A percentile compares a stretch with the other conserved stretches of the same genome.
Evolutionary conservation across 768 basidiomycete species (phyloP).

Genomic region (Pulveroboletus ravenelii): DNA sequence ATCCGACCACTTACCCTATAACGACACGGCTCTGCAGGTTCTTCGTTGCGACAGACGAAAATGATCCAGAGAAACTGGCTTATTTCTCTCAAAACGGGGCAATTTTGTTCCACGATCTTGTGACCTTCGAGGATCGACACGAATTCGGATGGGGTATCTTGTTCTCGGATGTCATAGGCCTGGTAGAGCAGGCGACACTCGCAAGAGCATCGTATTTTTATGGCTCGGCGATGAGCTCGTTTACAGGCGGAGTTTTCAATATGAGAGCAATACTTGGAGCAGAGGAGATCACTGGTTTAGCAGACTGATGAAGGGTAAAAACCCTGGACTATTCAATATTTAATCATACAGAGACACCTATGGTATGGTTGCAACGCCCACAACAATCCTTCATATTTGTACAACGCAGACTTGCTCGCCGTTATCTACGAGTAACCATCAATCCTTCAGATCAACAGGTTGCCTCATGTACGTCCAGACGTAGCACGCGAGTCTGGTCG

Average conservation of each 20-base stretch:
- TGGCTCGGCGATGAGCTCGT: constrained; percentile 35
- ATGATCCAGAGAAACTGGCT: constrained; percentile 25
- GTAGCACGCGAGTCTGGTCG: constrained; percentile 27
- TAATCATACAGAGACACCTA: background rate
- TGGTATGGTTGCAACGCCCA: constrained; percentile 2
- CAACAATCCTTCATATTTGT: constrained; percentile 6
- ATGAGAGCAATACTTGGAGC: constrained; percentile 34
- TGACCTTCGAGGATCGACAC: constrained; percentile 37
- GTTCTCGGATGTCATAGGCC: constrained; percentile 36
- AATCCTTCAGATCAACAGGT: background rate
- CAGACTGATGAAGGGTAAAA: constrained; percentile 27
- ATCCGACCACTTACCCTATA: background rate
- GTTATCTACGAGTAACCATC: background rate
- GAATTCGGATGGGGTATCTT: constrained; percentile 38
- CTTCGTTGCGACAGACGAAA: constrained; percentile 37
- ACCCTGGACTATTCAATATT: background rate
- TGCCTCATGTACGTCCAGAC: constrained; percentile 18
- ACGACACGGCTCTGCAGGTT: constrained; percentile 15
- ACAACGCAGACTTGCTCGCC: constrained; percentile 6
- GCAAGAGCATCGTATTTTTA: constrained; percentile 35
- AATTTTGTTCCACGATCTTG: constrained; percentile 35
- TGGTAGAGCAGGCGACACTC: constrained; percentile 39
- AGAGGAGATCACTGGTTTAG: constrained; percentile 28
- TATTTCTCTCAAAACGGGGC: constrained; percentile 32
- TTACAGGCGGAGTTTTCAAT: constrained; percentile 37